These are phyloP conservation scores for Aphanomyces stellatus DNA, from an alignment of 352 stramenopile genomes.

Conservation along the genomic window DNA sequence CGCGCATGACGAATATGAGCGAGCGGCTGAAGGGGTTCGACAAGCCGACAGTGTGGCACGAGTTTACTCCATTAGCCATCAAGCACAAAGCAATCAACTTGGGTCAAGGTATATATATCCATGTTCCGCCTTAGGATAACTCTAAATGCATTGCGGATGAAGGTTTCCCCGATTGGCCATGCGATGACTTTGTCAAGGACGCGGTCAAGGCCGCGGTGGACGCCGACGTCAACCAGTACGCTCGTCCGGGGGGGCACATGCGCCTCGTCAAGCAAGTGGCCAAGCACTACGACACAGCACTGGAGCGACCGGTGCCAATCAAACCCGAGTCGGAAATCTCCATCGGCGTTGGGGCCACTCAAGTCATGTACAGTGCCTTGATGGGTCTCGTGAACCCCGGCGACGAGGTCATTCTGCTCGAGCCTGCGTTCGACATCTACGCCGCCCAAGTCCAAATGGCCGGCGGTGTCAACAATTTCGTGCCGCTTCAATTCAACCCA, in stretches of 20 bases:
- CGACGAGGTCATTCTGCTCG: conserved; percentile 95
- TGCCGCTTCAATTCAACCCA: conserved; percentile 59
- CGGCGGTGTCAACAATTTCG: conserved; percentile 64
- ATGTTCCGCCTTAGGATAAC: no score
- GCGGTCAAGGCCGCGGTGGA: conserved; percentile 89
- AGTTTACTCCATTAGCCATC: conserved; percentile 84
- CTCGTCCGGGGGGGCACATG: conserved; percentile 81
- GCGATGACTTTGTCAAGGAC: conserved; percentile 90
- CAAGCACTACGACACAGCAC: conserved; percentile 85
- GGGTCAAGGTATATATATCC: conserved; percentile 50
- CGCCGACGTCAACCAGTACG: conserved; percentile 93
- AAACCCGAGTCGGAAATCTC: conserved; percentile 89
- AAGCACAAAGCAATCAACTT: conserved; percentile 89
- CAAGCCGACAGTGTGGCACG: conserved; percentile 73
- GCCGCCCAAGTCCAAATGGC: conserved; percentile 81
- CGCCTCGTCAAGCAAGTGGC: conserved; percentile 80
- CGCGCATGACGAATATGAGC: conserved; percentile 29
- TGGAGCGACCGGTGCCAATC: conserved; percentile 53
- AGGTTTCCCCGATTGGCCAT: conserved; percentile 92
- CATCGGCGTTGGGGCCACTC: conserved; percentile 90
- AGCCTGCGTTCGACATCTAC: conserved; percentile 98
- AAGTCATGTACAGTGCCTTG: conserved; percentile 92
- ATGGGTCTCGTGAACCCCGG: conserved; percentile 88
- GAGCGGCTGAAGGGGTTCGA: conserved; percentile 70
- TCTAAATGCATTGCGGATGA: background rate